phyloP scores from a whole-genome alignment of 768 basidiomycete species.

The Trametes gibbosa region DNA sequence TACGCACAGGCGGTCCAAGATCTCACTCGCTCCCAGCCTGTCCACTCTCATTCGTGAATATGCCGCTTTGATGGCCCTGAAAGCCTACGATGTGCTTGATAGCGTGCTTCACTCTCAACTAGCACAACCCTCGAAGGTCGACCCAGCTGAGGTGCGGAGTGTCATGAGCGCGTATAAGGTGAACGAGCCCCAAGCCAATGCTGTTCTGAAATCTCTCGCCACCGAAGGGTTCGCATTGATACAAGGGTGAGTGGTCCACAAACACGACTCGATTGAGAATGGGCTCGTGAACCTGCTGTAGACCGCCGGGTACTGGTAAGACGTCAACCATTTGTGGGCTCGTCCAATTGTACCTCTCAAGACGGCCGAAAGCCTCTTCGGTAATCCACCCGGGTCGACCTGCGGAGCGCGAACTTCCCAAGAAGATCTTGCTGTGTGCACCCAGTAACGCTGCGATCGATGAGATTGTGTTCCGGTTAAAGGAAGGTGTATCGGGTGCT shows the following conservation, averaged over 20 bases:
- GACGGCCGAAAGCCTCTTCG: conserved; percentile 48
- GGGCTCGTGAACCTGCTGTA: conserved; percentile 29
- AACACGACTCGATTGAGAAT: too few species aligned
- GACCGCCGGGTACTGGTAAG: conserved; percentile 98
- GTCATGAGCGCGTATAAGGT: conserved; percentile 71
- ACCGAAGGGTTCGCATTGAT: conserved; percentile 84
- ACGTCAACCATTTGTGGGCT: conserved; percentile 96
- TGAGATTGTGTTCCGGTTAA: conserved; percentile 87
- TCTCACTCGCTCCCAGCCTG: conserved; percentile 48
- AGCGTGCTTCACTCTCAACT: conserved; percentile 70
- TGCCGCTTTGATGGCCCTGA: conserved; percentile 76
- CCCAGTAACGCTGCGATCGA: conserved; percentile 99
- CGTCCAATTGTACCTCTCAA: conserved; percentile 77
- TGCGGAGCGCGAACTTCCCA: conserved; percentile 45
- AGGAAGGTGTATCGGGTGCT: conserved; percentile 66
- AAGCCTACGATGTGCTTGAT: conserved; percentile 76
- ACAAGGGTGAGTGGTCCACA: conserved; percentile 67
- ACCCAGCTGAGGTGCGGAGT: conserved; percentile 50
- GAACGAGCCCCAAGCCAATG: conserved; percentile 93
- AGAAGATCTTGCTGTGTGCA: conserved; percentile 88
- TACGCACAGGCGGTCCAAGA: not conserved
- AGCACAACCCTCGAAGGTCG: conserved; percentile 42
- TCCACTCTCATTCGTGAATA: conserved; percentile 93
- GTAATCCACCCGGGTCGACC: conserved; percentile 49
- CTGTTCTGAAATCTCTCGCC: conserved; percentile 73